Evolutionary conservation across 1,284 basidiomycete species (phyloP).

Genomic region (Retiboletus flavoniger): DNA sequence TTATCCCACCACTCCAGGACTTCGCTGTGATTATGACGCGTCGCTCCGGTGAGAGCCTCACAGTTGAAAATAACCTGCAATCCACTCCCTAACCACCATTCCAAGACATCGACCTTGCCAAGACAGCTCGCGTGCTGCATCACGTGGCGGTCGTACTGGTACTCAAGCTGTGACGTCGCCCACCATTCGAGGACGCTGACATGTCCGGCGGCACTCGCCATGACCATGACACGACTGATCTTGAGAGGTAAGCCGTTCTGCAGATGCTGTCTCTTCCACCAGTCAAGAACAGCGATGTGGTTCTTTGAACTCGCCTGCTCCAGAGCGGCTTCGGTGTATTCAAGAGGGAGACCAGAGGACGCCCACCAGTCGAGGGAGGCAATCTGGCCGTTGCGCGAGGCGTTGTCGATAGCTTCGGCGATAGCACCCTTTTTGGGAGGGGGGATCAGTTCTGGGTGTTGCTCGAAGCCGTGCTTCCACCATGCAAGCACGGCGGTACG

Average conservation of each 20-base stretch:
- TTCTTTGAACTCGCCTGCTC: slow-evolving; percentile 74
- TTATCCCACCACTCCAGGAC: slow-evolving; percentile 84
- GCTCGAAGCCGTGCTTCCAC: slow-evolving; percentile 69
- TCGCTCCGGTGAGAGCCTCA: slow-evolving; percentile 74
- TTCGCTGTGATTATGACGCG: slow-evolving; percentile 74
- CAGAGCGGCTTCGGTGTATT: slow-evolving; percentile 74
- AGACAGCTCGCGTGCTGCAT: slow-evolving; percentile 74
- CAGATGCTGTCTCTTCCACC: slow-evolving; percentile 66
- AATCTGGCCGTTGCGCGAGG: slow-evolving; percentile 68
- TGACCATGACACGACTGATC: slow-evolving; percentile 78
- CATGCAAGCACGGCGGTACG: slow-evolving; percentile 72
- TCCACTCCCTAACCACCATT: slow-evolving; percentile 81
- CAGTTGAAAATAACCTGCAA: slow-evolving; percentile 75
- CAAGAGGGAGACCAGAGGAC: slow-evolving; percentile 51
- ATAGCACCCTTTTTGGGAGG: slow-evolving; percentile 51
- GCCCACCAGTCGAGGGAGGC: slow-evolving; percentile 73
- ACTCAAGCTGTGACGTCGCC: slow-evolving; percentile 70
- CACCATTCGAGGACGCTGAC: slow-evolving; percentile 79
- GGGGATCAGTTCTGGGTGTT: slow-evolving; percentile 55
- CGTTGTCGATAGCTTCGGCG: slow-evolving; percentile 64
- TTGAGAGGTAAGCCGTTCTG: slow-evolving; percentile 58
- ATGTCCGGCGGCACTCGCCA: slow-evolving; percentile 70
- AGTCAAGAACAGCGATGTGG: slow-evolving; percentile 68
- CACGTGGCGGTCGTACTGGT: slow-evolving; percentile 73
- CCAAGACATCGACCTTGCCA: slow-evolving; percentile 75